Evolutionary conservation across 441 rosid species (phyloP).

Genomic region (Mallotus japonicus): DNA sequence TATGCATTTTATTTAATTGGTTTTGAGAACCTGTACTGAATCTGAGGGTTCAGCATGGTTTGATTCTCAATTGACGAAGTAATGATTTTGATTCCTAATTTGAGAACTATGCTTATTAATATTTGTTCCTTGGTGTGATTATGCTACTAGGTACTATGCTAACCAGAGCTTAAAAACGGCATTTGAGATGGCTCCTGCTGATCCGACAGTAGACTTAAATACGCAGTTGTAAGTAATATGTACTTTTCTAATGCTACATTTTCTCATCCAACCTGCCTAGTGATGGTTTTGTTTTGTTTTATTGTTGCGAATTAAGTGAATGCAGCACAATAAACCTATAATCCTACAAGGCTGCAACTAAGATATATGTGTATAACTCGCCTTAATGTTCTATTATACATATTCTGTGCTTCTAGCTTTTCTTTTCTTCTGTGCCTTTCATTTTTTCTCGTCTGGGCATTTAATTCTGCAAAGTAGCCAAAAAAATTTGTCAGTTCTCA

Average conservation of each 20-base stretch:
- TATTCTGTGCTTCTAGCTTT: neutral
- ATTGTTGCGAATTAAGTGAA: neutral
- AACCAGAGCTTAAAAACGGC: slow-evolving; percentile 71
- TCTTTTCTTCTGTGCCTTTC: neutral
- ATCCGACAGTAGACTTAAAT: slow-evolving; percentile 92
- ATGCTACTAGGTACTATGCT: slow-evolving; percentile 55
- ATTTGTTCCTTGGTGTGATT: slow-evolving; percentile 19
- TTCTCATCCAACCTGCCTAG: slow-evolving; percentile 1
- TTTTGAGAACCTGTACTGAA: neutral
- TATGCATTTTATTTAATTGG: neutral
- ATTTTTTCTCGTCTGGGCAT: neutral
- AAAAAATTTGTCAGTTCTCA: neutral
- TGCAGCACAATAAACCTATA: neutral
- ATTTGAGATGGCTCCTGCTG: slow-evolving; percentile 89
- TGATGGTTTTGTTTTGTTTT: neutral
- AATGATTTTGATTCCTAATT: neutral
- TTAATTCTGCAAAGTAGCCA: neutral
- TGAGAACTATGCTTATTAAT: slow-evolving; percentile 11
- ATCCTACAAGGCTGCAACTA: neutral
- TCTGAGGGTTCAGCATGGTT: neutral
- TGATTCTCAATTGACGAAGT: neutral
- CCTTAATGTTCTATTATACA: too few species aligned
- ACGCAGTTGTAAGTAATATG: slow-evolving; percentile 79
- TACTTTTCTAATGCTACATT: slow-evolving; percentile 20
- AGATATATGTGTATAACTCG: too few species aligned